Evolutionary conservation across 108 stramenopile genomes (phyloP).

Genomic region (Skeletonema costatum): DNA sequence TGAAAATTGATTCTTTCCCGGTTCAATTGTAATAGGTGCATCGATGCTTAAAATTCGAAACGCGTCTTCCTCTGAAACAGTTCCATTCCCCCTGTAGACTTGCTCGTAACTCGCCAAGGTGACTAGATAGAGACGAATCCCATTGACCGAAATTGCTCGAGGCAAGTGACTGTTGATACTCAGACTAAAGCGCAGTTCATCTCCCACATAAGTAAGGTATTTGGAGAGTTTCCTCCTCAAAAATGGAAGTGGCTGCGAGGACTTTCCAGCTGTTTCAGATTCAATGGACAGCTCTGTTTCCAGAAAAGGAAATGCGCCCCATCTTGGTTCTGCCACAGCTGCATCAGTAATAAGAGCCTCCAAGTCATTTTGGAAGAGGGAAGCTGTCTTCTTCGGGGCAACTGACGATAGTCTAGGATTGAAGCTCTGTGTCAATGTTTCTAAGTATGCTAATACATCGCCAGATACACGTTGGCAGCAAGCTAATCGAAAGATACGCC

Average conservation of each 20-base stretch:
- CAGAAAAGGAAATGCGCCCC: slow-evolving; percentile 64
- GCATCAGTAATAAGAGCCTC: slow-evolving; percentile 60
- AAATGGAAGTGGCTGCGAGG: slow-evolving; percentile 43
- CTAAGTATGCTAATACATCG: slow-evolving; percentile 65
- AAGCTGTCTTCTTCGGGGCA: slow-evolving; percentile 61
- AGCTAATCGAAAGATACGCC: slow-evolving; percentile 81
- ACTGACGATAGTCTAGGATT: slow-evolving; percentile 55
- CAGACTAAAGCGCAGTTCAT: slow-evolving; percentile 49
- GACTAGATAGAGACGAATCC: slow-evolving; percentile 62
- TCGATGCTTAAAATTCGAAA: slow-evolving; percentile 54
- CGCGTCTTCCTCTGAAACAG: slow-evolving; percentile 65
- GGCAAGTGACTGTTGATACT: slow-evolving; percentile 66
- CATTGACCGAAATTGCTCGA: slow-evolving; percentile 55
- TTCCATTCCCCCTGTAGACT: slow-evolving; percentile 44
- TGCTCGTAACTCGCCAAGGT: slow-evolving; percentile 52
- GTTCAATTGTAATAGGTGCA: slow-evolving; percentile 45
- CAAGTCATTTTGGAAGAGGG: slow-evolving; percentile 65
- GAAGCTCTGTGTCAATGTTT: slow-evolving; percentile 76
- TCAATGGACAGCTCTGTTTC: slow-evolving; percentile 58
- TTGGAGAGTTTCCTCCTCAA: slow-evolving; percentile 63
- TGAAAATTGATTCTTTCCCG: slow-evolving; percentile 60
- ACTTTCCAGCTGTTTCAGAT: slow-evolving; percentile 30
- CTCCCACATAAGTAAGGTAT: slow-evolving; percentile 63
- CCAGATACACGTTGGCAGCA: slow-evolving; percentile 69
- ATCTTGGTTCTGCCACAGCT: slow-evolving; percentile 49